Conservation (phyloP, 805 yeast species). For the Lachancea cidri region DNA sequence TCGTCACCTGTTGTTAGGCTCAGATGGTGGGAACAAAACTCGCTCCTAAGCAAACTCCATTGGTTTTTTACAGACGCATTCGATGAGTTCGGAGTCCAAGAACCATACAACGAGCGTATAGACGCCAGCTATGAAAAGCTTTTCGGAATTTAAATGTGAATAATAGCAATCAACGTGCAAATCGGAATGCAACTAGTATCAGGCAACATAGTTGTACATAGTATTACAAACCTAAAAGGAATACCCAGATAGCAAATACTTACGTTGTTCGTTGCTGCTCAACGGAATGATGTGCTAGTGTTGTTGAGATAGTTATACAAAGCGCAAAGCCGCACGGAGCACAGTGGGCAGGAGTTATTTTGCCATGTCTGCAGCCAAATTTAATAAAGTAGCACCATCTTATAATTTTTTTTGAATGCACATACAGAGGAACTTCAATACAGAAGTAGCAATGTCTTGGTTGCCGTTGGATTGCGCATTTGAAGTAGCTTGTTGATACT, state of each 20-base stretch:
- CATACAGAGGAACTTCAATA: conserved; percentile 32
- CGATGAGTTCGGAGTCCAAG: conserved; percentile 1
- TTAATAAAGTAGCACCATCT: background rate
- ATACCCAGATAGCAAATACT: too few relatives aligned
- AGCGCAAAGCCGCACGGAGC: too few relatives aligned
- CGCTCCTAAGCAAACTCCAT: conserved; percentile 14
- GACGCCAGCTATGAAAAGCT: conserved; percentile 5
- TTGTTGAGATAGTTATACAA: too few relatives aligned
- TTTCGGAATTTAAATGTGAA: conserved; percentile 4
- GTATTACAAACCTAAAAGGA: too few relatives aligned
- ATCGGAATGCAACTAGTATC: too few relatives aligned
- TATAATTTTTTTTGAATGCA: conserved; percentile 29
- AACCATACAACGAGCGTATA: conserved; percentile 3
- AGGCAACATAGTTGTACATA: too few relatives aligned
- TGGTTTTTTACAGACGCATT: conserved; percentile 20
- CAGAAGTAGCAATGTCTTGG: conserved; percentile 12
- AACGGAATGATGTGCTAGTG: too few relatives aligned
- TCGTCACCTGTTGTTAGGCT: conserved; percentile 1
- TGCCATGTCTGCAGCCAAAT: too few relatives aligned
- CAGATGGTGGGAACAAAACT: conserved; percentile 24
- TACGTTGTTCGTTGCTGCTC: too few relatives aligned
- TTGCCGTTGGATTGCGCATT: conserved; percentile 17
- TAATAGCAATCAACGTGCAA: too few relatives aligned
- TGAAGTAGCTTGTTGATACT: conserved; percentile 29
- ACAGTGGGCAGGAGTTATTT: conserved; percentile 14